Base-by-base conservation (phyloP, 371 early-diverging fungal genomes). In the Mortierella sp. region DNA sequence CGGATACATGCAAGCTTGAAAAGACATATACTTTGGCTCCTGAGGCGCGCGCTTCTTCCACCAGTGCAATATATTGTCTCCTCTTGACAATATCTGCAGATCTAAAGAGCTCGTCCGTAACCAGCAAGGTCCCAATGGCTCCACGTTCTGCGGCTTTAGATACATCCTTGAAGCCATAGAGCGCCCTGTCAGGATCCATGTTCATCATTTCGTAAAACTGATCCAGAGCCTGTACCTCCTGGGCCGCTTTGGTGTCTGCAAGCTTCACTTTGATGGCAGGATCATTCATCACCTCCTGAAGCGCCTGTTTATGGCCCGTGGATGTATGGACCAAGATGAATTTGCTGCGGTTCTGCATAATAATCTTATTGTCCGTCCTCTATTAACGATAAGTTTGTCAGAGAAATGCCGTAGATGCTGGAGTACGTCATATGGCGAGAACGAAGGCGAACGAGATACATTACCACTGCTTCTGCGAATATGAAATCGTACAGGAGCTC, bases 241-340 rank as follows among this genome's bases (percentile, higher is more conserved):
- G 82, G 4, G 96, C 90, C 39, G 94, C 94, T 80, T 97, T 97
- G 34, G 98, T 98, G 71, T 97, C 95, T 16, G 91, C 88, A 53
- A 98, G 82, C 72, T 89, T 89, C 9, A 85, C 74, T 66, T 91
- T 93, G 38, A 96, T 87, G 12, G 91, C 73, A 12, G 93, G 92
- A 55, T 98, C 96, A 59, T 90, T 88, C 86, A 98, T 90, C 1
- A 97, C 93, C 79, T 98, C 98, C 47, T 91, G 88, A 21, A 98
- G 80, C 16, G 98, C 90, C 80, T 95, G 94, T 78, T 96, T 96
- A 79, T 98, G 98, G 4, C 98, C 99, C 24, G 93, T 93, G 6
- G 97, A 96, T 66, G 94, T 92, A 72, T 96, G 96, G 1, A 97
- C 91, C 23, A 91, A 79, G 26, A 98, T 55, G 58, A 98, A 93